A percentile compares a stretch with the other conserved stretches of the same genome.
Conservation (phyloP, 306 rosid species). For the Cajanus cajan region DNA sequence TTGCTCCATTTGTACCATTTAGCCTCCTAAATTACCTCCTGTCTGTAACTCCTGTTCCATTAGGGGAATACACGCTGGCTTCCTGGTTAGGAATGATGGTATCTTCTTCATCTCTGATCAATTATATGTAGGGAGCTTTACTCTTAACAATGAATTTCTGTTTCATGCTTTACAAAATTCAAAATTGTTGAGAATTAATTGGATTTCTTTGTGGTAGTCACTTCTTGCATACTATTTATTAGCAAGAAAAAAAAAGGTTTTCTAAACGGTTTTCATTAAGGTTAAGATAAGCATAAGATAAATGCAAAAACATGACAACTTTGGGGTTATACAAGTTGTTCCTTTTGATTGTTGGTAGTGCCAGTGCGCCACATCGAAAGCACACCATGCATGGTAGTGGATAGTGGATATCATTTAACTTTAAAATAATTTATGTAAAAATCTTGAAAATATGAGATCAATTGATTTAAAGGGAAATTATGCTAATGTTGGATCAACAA, state of each 20-base stretch:
- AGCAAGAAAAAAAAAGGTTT: not conserved
- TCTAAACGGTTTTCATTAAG: not conserved
- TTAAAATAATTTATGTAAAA: not conserved
- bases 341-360: not conserved
- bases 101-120: conserved; percentile 37
- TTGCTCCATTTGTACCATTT: conserved; percentile 86
- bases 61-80: conserved; percentile 72
- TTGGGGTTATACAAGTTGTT: not conserved
- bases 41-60: conserved; percentile 80
- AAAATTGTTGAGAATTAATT: not conserved
- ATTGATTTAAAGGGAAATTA: not conserved
- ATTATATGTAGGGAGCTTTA: not conserved
- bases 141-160: not conserved
- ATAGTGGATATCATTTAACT: not conserved
- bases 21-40: conserved; percentile 77
- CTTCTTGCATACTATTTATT: not conserved
- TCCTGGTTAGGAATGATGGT: conserved; percentile 99
- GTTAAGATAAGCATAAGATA: not conserved
- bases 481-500: not conserved
- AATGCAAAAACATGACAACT: not conserved
- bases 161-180: not conserved
- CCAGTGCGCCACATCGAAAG: not conserved
- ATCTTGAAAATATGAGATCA: not conserved
- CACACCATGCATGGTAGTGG: not conserved
- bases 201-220: not conserved